Evolutionary conservation across 257 asterid species (phyloP), one percentile per base, ranked within the genome.

Genomic region (Eustoma russellianum): DNA sequence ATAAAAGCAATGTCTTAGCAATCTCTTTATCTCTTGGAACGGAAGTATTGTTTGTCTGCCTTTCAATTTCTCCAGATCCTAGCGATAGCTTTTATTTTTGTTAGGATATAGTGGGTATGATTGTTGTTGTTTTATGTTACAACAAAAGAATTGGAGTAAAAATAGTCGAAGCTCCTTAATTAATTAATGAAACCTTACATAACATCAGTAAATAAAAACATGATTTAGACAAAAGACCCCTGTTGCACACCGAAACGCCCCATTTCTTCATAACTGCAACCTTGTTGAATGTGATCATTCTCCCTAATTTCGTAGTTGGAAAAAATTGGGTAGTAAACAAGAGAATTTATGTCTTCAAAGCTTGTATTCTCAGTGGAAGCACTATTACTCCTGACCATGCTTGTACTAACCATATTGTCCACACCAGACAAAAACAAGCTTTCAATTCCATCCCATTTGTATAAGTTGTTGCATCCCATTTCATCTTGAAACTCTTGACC

Each of bases 341-440:
- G 62, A 45, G 70, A 52, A 34, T 41, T 73, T 13, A 57, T 34
- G 34, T 71, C 76, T 50, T 63, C 76, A 68, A 77, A 73, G 61
- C 71, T 64, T 7, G 71, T 63, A 56, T 63, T 57, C 48, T 71
- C 81, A 14, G 62, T 72, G 41, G 77, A 70, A 17, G 68, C 51
- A 7, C 48, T 41, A 5, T 52, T 50, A 5, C 46, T 66, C 7
- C 56, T 24, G 30, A 24, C 30, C 30, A 24, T 65, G 52, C 67
- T 63, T 35, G 52, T 59, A 48, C 61, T 60, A 54, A 54, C 58
- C 66, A 61, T 24, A 4, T 24, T 61, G n/a, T 61, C 75, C 46
- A 53, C 43, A 8, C 55, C 69, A 45, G 66, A 65, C 6, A 66
- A 53, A 34, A 24, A 24, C 30, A 24, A 24, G 30, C 56, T 48